A percentile compares a stretch with the other conserved stretches of the same genome.
Conservation (phyloP, 129 eudicot species). For the Centaurea solstitialis region DNA sequence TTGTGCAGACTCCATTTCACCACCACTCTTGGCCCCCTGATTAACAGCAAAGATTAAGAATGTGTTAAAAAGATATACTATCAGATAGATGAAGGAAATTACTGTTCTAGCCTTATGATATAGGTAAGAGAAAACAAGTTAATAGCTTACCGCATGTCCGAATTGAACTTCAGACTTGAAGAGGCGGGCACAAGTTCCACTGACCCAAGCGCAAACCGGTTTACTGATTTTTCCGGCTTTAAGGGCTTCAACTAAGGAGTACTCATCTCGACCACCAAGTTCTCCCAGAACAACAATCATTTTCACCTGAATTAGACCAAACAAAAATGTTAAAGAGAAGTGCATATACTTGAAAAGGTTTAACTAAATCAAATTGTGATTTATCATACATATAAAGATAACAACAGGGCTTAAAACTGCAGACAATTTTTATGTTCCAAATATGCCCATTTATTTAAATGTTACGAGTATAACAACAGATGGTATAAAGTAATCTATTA, state of each 20-base stretch:
- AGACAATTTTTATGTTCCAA: not conserved
- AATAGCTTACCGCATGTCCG: constrained; percentile 86
- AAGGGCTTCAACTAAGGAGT: constrained; percentile 95
- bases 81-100: not conserved
- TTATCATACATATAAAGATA: not conserved
- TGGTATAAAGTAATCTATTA: not conserved
- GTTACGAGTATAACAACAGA: not conserved
- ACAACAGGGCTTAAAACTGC: not conserved
- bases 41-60: constrained; percentile 3
- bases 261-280: constrained; percentile 98
- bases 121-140: constrained; percentile 4
- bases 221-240: constrained; percentile 87
- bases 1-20: constrained; percentile 98
- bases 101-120: not conserved
- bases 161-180: constrained; percentile 98
- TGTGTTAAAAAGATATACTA: not conserved
- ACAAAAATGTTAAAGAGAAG: not conserved
- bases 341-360: not conserved
- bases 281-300: constrained; percentile 98
- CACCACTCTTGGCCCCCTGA: constrained; percentile 97
- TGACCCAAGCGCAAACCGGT: constrained; percentile 99
- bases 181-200: constrained; percentile 96
- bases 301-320: constrained; percentile 53
- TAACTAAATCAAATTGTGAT: not conserved
- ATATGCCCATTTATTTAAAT: not conserved